A percentile compares a stretch with the other conserved stretches of the same genome.
These are phyloP conservation scores for Aspergillus kassunensis DNA, from an alignment of 495 filamentous ascomycete genomes.

Conservation along the genomic window DNA sequence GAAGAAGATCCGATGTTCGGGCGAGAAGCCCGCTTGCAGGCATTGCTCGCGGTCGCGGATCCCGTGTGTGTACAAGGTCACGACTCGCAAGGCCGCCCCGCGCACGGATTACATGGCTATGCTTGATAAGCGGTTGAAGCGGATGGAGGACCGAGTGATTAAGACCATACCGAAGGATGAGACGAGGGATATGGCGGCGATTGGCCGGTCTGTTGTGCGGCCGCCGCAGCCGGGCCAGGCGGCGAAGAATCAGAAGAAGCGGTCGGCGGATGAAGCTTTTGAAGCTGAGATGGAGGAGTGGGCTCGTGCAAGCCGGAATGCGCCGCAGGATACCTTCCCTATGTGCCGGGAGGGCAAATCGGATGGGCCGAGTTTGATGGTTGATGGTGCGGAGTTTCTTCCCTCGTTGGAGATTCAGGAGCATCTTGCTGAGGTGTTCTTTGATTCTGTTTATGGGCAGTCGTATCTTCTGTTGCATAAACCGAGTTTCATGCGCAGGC, in stretches of 20 bases:
- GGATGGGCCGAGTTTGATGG: slow-evolving; percentile 68
- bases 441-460: slow-evolving; percentile 94
- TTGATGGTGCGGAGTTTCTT: slow-evolving; percentile 78
- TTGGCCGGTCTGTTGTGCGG: slow-evolving; percentile 75
- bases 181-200: slow-evolving; percentile 50
- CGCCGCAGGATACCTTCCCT: slow-evolving; percentile 49
- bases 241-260: slow-evolving; percentile 68
- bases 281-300: slow-evolving; percentile 76
- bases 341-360: slow-evolving; percentile 56
- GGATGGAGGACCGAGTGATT: slow-evolving; percentile 98
- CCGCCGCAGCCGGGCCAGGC: slow-evolving; percentile 61
- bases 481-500: slow-evolving; percentile 87
- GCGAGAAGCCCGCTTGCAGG: slow-evolving; percentile 95
- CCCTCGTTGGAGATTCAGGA: slow-evolving; percentile 89
- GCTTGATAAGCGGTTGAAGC: slow-evolving; percentile 86
- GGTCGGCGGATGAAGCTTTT: slow-evolving; percentile 86
- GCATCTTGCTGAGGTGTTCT: slow-evolving; percentile 91
- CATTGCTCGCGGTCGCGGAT: slow-evolving; percentile 92
- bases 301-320: slow-evolving; percentile 56
- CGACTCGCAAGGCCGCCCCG: slow-evolving; percentile 90
- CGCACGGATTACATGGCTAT: slow-evolving; percentile 99
- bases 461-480: slow-evolving; percentile 95
- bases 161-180: slow-evolving; percentile 91
- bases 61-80: slow-evolving; percentile 98
- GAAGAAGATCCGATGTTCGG: slow-evolving; percentile 98